Evolutionary conservation across 164 flowering plant genomes (phyloP), one percentile per base, ranked within the genome.

Genomic region (Stephania cephalantha): DNA sequence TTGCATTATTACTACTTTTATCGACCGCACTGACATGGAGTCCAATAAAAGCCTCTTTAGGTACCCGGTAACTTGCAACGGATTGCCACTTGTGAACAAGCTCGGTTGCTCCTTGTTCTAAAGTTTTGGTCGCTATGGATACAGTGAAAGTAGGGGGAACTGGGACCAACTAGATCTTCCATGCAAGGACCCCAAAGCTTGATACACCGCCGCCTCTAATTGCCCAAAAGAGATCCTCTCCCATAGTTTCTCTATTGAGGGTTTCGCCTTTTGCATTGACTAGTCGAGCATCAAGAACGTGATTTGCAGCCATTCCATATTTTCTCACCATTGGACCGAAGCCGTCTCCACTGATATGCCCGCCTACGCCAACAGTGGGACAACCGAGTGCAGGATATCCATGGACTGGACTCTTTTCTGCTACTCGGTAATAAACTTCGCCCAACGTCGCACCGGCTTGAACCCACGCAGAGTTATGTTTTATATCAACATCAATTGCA

Each of bases 361-460:
- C 42, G 4, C 75, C 75, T 42, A 73, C 69, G 6, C 75, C 75
- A n/a, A 73, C 69, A n/a, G 75, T 73, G 0, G 30, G 69, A 18
- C 75, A 63, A 8, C 44, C 0, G 53, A 50, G 53, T 9, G 75
- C 75, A 20, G 75, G 75, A 15, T 61, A 73, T 17, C 75, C 75
- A 42, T 61, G 68, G 6, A 35, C 64, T 1, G 2, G n/a, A 61
- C 69, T 73, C 20, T 73, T 61, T 69, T 61, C 30, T 64, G 75
- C 75, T n/a, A 73, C 64, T 20, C 18, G 10, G 45, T 73, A 63
- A n/a, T 73, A 73, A 20, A 73, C 25, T 18, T 73, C 68, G 69
- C 10, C 18, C 42, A 35, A 35, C 1, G 42, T 35, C 1, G 42
- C 42, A 35, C 42, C 42, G 42, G 42, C 42, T 35, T 61, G 69